phyloP scores from a whole-genome alignment of 2,329 filamentous ascomycete species.

The Fusarium pseudonygamai region DNA sequence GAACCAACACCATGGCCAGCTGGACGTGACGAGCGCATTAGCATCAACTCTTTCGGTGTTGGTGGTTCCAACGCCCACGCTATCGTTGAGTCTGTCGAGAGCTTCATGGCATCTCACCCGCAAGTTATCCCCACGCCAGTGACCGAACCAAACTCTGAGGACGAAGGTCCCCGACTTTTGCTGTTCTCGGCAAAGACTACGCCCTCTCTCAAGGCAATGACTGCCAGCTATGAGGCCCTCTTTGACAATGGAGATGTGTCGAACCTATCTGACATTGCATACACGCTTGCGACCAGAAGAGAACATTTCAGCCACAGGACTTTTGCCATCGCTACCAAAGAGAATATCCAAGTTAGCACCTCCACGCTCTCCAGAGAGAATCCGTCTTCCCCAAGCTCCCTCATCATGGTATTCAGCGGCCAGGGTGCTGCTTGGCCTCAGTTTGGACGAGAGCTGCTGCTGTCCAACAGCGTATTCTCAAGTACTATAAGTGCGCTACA shows the following conservation, averaged over 20 bases:
- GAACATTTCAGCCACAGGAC: not conserved
- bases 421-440: not conserved
- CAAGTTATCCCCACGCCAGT: not conserved
- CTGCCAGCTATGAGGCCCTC: not conserved
- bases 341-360: not conserved
- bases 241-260: not conserved
- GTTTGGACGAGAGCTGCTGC: conserved; percentile 17
- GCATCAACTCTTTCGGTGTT: not conserved
- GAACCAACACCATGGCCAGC: not conserved
- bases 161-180: not conserved
- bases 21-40: not conserved
- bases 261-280: not conserved
- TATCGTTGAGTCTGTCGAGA: not conserved
- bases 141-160: not conserved
- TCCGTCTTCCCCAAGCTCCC: not conserved
- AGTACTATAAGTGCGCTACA: conserved; percentile 16
- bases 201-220: not conserved
- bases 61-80: not conserved
- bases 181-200: not conserved
- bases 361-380: not conserved
- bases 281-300: not conserved
- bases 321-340: not conserved
- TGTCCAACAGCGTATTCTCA: not conserved
- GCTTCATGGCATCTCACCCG: not conserved
- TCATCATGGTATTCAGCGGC: not conserved